Percentiles rank a stretch among this genome's conserved stretches.
These are phyloP conservation scores for Eimeria tenella DNA, from an alignment of 169 alveolate species.

Conservation along the genomic window DNA sequence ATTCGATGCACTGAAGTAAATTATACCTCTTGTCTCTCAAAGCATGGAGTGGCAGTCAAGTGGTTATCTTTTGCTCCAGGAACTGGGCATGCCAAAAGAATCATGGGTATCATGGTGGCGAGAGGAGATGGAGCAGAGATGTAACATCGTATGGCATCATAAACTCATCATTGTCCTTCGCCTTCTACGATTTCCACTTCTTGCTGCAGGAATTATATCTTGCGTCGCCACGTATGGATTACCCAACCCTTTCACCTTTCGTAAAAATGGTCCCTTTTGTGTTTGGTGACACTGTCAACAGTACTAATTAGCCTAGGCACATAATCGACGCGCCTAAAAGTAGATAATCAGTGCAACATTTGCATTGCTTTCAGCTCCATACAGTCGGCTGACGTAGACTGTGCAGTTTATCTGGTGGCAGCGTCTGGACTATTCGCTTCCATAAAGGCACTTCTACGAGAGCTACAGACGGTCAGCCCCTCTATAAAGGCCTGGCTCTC, in stretches of 20 bases:
- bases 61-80: slow-evolving; percentile 42
- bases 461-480: slow-evolving; percentile 74
- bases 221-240: slow-evolving; percentile 77
- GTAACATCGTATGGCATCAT: slow-evolving; percentile 79
- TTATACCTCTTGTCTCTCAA: background rate
- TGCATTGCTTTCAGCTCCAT: slow-evolving; percentile 69
- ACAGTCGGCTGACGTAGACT: slow-evolving; percentile 77
- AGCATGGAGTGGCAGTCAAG: background rate
- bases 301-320: too few species aligned
- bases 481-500: slow-evolving; percentile 68
- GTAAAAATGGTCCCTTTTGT: too few species aligned
- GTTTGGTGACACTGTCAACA: too few species aligned
- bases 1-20: too few species aligned
- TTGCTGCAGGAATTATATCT: slow-evolving; percentile 76
- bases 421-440: slow-evolving; percentile 73
- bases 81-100: slow-evolving; percentile 56
- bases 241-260: too few species aligned
- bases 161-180: slow-evolving; percentile 71
- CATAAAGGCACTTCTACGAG: slow-evolving; percentile 68
- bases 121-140: slow-evolving; percentile 76
- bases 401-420: slow-evolving; percentile 75
- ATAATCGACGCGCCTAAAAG: too few species aligned
- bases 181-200: slow-evolving; percentile 63
- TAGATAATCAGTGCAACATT: too few species aligned
- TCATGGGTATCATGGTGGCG: slow-evolving; percentile 80